A percentile compares a stretch with the other conserved stretches of the same genome.
These are phyloP conservation scores for Ceratocystis ficicola DNA, from an alignment of 2,329 filamentous ascomycete species.

Conservation along the genomic window DNA sequence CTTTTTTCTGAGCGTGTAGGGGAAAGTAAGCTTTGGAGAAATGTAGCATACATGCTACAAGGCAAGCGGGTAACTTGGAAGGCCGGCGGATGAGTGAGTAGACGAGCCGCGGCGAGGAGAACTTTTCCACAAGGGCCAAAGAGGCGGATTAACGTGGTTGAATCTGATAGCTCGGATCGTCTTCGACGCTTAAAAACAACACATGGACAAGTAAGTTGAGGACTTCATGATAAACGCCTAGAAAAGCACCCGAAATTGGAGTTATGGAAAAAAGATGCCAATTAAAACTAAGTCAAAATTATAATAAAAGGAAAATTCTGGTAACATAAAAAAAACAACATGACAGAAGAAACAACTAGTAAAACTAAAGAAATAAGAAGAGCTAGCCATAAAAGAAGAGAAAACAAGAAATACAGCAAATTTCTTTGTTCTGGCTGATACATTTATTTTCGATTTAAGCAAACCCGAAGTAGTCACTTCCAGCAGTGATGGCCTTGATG, in stretches of 20 bases:
- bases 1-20: neutral
- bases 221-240: no score
- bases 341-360: neutral
- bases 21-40: neutral
- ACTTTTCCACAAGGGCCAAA: no score
- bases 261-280: neutral
- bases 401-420: slow-evolving; percentile 18
- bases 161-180: neutral
- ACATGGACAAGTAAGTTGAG: neutral
- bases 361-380: slow-evolving; percentile 12
- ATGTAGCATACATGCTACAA: neutral
- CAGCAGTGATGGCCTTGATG: slow-evolving; percentile 92
- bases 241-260: neutral
- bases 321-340: slow-evolving; percentile 2
- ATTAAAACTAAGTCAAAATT: neutral
- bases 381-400: neutral
- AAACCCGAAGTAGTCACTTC: slow-evolving; percentile 95
- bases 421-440: neutral
- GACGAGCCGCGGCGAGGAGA: no score
- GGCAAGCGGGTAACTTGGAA: no score
- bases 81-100: no score
- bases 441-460: slow-evolving; percentile 44
- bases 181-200: slow-evolving; percentile 6
- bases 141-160: no score
- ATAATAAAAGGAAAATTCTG: neutral